phyloP scores from a whole-genome alignment of 2,329 filamentous ascomycete species.

The Colletotrichum sp. region DNA sequence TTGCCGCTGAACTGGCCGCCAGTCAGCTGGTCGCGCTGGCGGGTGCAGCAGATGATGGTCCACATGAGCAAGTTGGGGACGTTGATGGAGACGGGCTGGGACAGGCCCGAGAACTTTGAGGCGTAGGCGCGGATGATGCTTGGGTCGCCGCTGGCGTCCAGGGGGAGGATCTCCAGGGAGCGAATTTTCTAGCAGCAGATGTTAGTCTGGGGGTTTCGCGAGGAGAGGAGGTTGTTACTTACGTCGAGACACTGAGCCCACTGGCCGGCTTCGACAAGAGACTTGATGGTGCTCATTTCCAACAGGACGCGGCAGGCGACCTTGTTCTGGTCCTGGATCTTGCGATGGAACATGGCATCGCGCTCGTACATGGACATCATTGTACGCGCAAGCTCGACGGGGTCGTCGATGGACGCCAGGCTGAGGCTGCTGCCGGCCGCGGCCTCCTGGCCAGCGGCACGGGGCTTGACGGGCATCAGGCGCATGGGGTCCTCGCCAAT shows the following conservation, averaged over 20 bases:
- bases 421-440: constrained; percentile 61
- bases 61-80: constrained; percentile 92
- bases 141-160: constrained; percentile 76
- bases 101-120: constrained; percentile 78
- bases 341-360: constrained; percentile 64
- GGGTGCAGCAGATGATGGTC: constrained; percentile 86
- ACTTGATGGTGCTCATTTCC: constrained; percentile 67
- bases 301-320: constrained; percentile 61
- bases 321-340: constrained; percentile 62
- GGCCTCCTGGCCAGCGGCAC: constrained; percentile 48
- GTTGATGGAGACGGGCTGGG: constrained; percentile 84
- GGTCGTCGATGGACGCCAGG: constrained; percentile 64
- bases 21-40: constrained; percentile 74
- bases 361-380: constrained; percentile 69
- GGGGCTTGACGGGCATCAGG: constrained; percentile 80
- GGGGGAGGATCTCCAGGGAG: constrained; percentile 77
- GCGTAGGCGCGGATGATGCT: constrained; percentile 80
- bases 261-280: constrained; percentile 55
- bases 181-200: constrained; percentile 66
- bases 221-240: constrained; percentile 35
- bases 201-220: background rate
- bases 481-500: constrained; percentile 82
- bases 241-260: constrained; percentile 66
- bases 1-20: constrained; percentile 77
- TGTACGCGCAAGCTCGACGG: constrained; percentile 61